phyloP scores from a whole-genome alignment of 768 basidiomycete genomes.

The Auricularia cornea region DNA sequence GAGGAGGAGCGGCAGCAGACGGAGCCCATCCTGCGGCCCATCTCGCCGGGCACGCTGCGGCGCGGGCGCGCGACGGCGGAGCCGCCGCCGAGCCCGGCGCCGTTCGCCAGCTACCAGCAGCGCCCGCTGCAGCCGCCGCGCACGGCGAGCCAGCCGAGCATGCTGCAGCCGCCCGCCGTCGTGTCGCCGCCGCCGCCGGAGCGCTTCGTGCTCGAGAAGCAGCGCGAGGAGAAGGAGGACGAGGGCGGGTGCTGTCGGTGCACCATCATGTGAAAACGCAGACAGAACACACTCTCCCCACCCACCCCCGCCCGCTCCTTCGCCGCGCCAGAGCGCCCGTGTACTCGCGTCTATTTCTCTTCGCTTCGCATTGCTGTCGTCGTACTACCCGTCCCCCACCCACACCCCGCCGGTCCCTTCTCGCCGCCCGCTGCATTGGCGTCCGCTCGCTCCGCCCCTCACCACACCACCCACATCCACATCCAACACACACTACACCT shows the following conservation, averaged over 20 bases:
- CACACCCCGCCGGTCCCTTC: not conserved
- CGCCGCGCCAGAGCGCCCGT: not conserved
- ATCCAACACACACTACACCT: too few species aligned
- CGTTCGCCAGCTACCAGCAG: constrained; percentile 51
- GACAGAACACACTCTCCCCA: not conserved
- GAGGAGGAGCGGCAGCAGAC: not conserved
- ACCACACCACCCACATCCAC: not conserved
- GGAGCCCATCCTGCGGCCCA: not conserved
- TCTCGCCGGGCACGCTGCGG: constrained; percentile 14
- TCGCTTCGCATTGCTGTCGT: not conserved
- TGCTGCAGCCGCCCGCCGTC: constrained; percentile 8
- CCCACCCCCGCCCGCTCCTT: not conserved
- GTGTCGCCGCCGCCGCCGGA: constrained; percentile 23
- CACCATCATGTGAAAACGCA: constrained; percentile 60
- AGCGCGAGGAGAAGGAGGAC: constrained; percentile 40
- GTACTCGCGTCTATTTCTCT: not conserved
- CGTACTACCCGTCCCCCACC: not conserved
- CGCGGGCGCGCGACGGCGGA: constrained; percentile 12
- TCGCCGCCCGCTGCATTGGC: not conserved
- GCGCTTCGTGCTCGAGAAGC: constrained; percentile 11
- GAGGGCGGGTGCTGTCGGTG: constrained; percentile 73
- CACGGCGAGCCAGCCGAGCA: constrained; percentile 2
- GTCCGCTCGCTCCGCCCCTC: not conserved
- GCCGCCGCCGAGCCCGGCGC: constrained; percentile 45
- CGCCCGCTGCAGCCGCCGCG: constrained; percentile 10